These are phyloP conservation scores for Trichoderma polysporum DNA, from an alignment of 2,329 filamentous ascomycete species.

Conservation along the genomic window DNA sequence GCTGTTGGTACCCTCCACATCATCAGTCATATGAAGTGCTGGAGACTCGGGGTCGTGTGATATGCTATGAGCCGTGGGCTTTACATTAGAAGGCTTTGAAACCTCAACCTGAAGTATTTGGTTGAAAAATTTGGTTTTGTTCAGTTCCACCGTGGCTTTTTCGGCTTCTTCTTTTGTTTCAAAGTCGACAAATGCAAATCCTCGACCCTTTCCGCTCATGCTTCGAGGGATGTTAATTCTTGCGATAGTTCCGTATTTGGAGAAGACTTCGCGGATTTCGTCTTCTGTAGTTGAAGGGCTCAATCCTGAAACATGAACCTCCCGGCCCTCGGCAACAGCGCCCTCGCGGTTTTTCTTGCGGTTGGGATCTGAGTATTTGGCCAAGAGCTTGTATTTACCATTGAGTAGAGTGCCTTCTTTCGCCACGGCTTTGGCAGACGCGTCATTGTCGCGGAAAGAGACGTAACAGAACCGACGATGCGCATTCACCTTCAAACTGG, in stretches of 20 bases:
- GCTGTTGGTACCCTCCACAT: constrained; percentile 40
- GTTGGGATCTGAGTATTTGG: constrained; percentile 80
- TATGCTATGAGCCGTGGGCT: constrained; percentile 50
- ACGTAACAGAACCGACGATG: constrained; percentile 94
- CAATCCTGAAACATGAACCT: constrained; percentile 75
- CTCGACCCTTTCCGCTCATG: constrained; percentile 67
- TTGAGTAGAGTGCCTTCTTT: constrained; percentile 71
- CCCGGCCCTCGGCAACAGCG: constrained; percentile 80
- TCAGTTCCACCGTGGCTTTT: constrained; percentile 63
- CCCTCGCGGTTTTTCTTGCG: constrained; percentile 77
- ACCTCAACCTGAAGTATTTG: constrained; percentile 67
- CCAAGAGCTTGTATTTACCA: constrained; percentile 66
- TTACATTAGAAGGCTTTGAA: constrained; percentile 56
- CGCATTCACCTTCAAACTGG: constrained; percentile 84
- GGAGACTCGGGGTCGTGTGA: constrained; percentile 34
- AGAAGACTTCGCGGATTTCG: constrained; percentile 70
- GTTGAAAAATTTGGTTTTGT: constrained; percentile 68
- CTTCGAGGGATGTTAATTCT: constrained; percentile 69
- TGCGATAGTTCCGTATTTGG: constrained; percentile 72
- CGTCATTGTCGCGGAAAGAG: constrained; percentile 72
- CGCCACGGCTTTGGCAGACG: constrained; percentile 68
- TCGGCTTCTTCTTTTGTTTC: constrained; percentile 67
- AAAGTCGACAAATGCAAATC: constrained; percentile 80
- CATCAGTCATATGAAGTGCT: constrained; percentile 37
- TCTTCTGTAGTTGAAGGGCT: constrained; percentile 61